Evolutionary conservation across 768 basidiomycete species (phyloP).

Genomic region (Tricholoma flavovirens): DNA sequence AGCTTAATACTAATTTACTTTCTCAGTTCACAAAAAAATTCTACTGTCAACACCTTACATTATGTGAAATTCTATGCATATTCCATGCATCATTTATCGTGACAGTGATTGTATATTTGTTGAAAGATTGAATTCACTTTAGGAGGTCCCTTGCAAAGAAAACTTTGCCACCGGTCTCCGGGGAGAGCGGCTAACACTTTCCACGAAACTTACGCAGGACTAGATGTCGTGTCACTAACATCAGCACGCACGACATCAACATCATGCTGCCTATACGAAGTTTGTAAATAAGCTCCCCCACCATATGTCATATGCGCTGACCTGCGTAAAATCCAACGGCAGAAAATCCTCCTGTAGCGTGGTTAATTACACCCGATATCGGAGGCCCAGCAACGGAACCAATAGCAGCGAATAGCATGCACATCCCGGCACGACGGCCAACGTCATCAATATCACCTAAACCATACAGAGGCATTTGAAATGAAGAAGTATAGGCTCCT

Average conservation of each 20-base stretch:
- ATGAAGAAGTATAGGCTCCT: slow-evolving; percentile 44
- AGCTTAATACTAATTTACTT: no score
- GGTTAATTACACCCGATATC: slow-evolving; percentile 55
- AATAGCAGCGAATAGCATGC: slow-evolving; percentile 44
- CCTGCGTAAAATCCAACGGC: slow-evolving; percentile 48
- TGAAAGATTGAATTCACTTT: no score
- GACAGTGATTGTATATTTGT: neutral
- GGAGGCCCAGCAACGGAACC: slow-evolving; percentile 58
- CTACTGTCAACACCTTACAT: no score
- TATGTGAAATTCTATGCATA: no score
- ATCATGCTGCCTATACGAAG: slow-evolving; percentile 29
- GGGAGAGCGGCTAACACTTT: slow-evolving; percentile 28
- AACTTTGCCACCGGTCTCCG: no score
- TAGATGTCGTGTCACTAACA: slow-evolving; percentile 35
- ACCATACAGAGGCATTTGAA: slow-evolving; percentile 39
- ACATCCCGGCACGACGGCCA: slow-evolving; percentile 52
- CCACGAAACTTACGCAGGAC: slow-evolving; percentile 34
- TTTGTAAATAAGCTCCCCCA: neutral
- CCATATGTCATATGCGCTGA: slow-evolving; percentile 9
- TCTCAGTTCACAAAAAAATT: no score
- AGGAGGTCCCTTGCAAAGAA: neutral
- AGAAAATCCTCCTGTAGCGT: slow-evolving; percentile 37
- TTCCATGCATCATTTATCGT: neutral
- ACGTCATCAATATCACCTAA: slow-evolving; percentile 50
- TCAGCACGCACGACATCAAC: slow-evolving; percentile 34